phyloP scores from a whole-genome alignment of 352 stramenopile species.

The Pythium graminicola region DNA sequence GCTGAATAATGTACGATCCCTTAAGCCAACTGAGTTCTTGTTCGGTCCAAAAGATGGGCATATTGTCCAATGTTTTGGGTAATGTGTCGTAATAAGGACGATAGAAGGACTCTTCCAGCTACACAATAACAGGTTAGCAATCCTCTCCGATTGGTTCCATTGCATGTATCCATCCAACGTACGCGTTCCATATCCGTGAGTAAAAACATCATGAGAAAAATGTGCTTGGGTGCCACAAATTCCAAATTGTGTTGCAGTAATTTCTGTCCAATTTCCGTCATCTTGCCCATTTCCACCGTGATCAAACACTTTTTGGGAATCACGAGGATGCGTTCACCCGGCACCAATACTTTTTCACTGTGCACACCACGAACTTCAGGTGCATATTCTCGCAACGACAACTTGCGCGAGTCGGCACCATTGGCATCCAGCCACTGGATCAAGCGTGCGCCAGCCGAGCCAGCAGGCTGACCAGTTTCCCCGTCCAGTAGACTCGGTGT shows the following conservation, averaged over 20 bases:
- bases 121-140: neutral
- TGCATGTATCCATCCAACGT: slow-evolving; percentile 11
- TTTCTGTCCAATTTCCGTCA: slow-evolving; percentile 91
- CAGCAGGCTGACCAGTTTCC: slow-evolving; percentile 21
- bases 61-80: slow-evolving; percentile 93
- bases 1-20: slow-evolving; percentile 88
- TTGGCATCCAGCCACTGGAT: slow-evolving; percentile 69
- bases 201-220: slow-evolving; percentile 99
- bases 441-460: slow-evolving; percentile 55
- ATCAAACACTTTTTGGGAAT: slow-evolving; percentile 96
- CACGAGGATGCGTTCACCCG: slow-evolving; percentile 85
- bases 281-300: slow-evolving; percentile 99
- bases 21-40: slow-evolving; percentile 91
- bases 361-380: slow-evolving; percentile 91
- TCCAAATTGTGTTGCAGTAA: slow-evolving; percentile 91
- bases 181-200: slow-evolving; percentile 94
- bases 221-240: slow-evolving; percentile 98
- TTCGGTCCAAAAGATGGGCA: slow-evolving; percentile 98
- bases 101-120: slow-evolving; percentile 80
- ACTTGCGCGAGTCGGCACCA: slow-evolving; percentile 72
- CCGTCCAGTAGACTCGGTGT: slow-evolving; percentile 18
- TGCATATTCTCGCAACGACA: slow-evolving; percentile 83
- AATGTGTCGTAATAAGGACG: slow-evolving; percentile 97
- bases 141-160: neutral
- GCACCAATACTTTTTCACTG: slow-evolving; percentile 77